Base-by-base conservation (phyloP, 768 basidiomycete genomes). In the Cubamyces sp. region DNA sequence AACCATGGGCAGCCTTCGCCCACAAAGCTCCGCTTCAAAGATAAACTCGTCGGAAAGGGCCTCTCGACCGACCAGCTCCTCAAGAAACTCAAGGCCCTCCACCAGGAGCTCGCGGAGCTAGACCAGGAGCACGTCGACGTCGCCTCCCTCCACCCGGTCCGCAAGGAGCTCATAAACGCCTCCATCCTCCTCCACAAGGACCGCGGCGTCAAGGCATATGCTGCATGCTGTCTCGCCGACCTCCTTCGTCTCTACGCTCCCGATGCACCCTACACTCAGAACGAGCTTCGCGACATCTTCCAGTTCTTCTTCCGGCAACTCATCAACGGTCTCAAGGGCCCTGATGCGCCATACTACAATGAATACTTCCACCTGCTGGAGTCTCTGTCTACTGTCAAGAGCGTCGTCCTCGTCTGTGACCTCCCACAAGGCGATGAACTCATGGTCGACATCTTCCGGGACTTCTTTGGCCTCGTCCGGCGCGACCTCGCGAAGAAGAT, bases 351-450 rank as follows among this genome's bases (percentile, higher is more conserved):
- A 0, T 96, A 95, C 70, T 96, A 94, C 73, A 86, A 88, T 59
- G 90, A 98, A 74, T 98, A 97, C 75, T 96, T 89, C 69, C 94
- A 95, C 70, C 83, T 98, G n/a, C 83, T 98, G 28, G 94, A 98
- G 69, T 93, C 89, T 25, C 81, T 99, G 25, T 92, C 94, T 1
- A 91, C 91, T 37, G 95, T 98, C 70, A 98, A 98, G 82, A 93
- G 90, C 67, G 89, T 97, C 30, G 93, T 95, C 14, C 84, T 98
- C 67, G 87, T 97, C 16, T 94, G 93, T 75, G 96, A 98, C 75
- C 83, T 98, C 15, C 92, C 90, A 3, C 86, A 85, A 39, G 86
- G 87, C 12, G 96, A 98, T 62, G 90, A 94, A 52, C 83, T 97
- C 62, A 86, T 95, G 79, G 73, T 77, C 54, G 87, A 91, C 43